Base-by-base conservation (phyloP, 306 rosid genomes). In the Begonia masoniana region DNA sequence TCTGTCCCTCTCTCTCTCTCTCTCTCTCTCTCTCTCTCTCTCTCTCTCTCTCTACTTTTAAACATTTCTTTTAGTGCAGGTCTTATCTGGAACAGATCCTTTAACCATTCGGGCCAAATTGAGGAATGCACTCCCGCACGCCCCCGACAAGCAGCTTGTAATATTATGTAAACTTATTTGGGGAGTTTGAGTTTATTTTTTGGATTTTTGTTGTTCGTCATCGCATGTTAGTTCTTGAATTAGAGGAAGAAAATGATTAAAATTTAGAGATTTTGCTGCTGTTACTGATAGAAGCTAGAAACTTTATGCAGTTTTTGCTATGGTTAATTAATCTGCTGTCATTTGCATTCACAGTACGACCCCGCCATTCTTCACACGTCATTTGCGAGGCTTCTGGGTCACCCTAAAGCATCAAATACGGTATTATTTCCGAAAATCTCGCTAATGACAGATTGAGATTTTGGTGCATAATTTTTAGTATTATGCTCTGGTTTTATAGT, bases 111-210 rank as follows among this genome's bases (percentile, higher is more conserved):
- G 97, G 49, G 72, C 82, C 43, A 78, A 70, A 65, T 68, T 89
- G 68, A 80, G 87, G 80, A 54, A 81, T 52, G 87, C 61, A 39
- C 87, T 89, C 63, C 97, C 94, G 41, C 85, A 4, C 35, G 97
- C 95, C 47, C 97, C 95, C 5, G 82, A 80, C 63, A 89, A 85
- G 76, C 97, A 89, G 75, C 91, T 82, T 65, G 97, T 89, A 62
- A 24, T 47, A 48, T 62, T 48, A 3, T 47, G 43, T 55, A 49
- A 8, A 5, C 41, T 21, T 14, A 19, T 52, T 47, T 49, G 35
- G 5, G 7, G 10, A 4, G 54, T 16, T 13, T 13, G 1, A 5
- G 15, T 50, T 14, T 9, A n/a, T 9, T 16, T 31, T 31, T 31
- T 31, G 39, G 39, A 31, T 21, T 21, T 21, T 21, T 3, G 24